Percentiles rank a stretch among this genome's conserved stretches.
phyloP scores from a whole-genome alignment of 1,139 yeast genomes.

The Lodderomyces oxycetoniae region DNA sequence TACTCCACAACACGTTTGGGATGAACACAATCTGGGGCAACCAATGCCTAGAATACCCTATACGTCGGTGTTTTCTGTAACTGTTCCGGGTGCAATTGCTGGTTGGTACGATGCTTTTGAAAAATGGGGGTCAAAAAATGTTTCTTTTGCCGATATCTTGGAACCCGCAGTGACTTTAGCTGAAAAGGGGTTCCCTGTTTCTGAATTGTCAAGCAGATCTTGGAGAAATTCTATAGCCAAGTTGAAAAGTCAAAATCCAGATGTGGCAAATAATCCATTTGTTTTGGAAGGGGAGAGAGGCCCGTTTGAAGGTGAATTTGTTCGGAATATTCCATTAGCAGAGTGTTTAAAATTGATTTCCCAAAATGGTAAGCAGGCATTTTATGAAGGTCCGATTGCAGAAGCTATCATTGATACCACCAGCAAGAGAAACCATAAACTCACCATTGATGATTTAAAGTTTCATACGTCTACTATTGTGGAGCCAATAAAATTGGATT shows the following conservation, averaged over 20 bases:
- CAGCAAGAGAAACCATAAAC: slow-evolving; percentile 48
- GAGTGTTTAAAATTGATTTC: slow-evolving; percentile 50
- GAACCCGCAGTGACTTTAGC: slow-evolving; percentile 72
- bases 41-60: slow-evolving; percentile 40
- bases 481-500: slow-evolving; percentile 53
- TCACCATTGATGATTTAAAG: slow-evolving; percentile 52
- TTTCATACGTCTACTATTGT: slow-evolving; percentile 56
- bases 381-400: slow-evolving; percentile 66
- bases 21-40: slow-evolving; percentile 36
- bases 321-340: slow-evolving; percentile 52
- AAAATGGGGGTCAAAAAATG: slow-evolving; percentile 70
- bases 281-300: slow-evolving; percentile 29
- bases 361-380: slow-evolving; percentile 56
- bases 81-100: slow-evolving; percentile 75
- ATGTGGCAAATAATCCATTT: slow-evolving; percentile 32
- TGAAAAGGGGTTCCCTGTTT: slow-evolving; percentile 61
- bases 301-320: slow-evolving; percentile 60
- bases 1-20: slow-evolving; percentile 45
- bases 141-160: slow-evolving; percentile 53
- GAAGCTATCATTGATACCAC: slow-evolving; percentile 58
- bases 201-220: slow-evolving; percentile 51
- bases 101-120: slow-evolving; percentile 71
- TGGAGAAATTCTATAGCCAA: slow-evolving; percentile 44
- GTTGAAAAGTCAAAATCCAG: slow-evolving; percentile 35
- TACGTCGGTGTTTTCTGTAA: slow-evolving; percentile 55